Evolutionary conservation across 2,329 filamentous ascomycete genomes (phyloP).

Genomic region (Alternaria brassicicola): DNA sequence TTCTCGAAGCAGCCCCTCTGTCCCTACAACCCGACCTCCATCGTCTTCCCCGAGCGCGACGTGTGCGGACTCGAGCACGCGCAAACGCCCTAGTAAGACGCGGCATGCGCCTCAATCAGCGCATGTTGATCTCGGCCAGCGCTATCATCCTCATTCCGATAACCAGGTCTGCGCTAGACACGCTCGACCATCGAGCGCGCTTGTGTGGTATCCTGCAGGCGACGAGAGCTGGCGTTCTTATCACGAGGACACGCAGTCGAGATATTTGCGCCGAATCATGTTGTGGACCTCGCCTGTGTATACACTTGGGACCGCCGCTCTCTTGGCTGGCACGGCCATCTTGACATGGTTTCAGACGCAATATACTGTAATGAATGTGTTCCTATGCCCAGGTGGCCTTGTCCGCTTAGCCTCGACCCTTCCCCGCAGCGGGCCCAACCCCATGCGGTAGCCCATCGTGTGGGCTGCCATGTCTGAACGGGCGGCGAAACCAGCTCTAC

Average conservation of each 20-base stretch:
- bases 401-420: conserved; percentile 7
- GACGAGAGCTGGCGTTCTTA: conserved; percentile 22
- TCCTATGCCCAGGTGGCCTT: conserved; percentile 5
- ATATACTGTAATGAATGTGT: background rate
- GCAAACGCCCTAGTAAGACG: conserved; percentile 18
- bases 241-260: conserved; percentile 24
- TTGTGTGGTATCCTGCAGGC: conserved; percentile 21
- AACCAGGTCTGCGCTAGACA: conserved; percentile 33
- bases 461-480: background rate
- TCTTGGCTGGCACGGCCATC: background rate
- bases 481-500: background rate
- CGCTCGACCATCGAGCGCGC: conserved; percentile 19
- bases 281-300: conserved; percentile 32
- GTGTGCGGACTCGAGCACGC: conserved; percentile 9
- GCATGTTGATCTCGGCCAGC: conserved; percentile 16
- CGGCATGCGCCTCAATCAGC: conserved; percentile 19
- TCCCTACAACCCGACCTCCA: conserved; percentile 29
- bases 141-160: conserved; percentile 26
- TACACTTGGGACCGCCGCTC: conserved; percentile 12
- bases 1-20: conserved; percentile 35
- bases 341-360: background rate
- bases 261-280: conserved; percentile 21
- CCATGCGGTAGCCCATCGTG: conserved; percentile 15
- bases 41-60: conserved; percentile 33
- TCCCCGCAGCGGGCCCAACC: conserved; percentile 17